Evolutionary conservation across 2,329 filamentous ascomycete genomes (phyloP), one percentile per base, ranked within the genome.

Genomic region (Monilinia vaccinii-corymbosi): DNA sequence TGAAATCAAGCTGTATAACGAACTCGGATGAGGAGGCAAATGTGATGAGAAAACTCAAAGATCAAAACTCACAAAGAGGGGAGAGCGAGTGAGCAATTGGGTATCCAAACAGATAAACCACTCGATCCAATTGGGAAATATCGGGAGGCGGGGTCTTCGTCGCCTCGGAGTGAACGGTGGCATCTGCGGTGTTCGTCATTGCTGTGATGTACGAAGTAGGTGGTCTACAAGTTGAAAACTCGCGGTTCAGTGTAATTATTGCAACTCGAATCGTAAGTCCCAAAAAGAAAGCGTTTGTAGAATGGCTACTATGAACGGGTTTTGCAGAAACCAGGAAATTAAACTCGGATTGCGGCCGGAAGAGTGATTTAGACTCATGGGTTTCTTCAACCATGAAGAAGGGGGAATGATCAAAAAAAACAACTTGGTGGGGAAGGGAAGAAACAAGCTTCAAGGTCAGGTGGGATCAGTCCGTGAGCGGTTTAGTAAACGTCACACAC

Each of bases 81-180:
- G 81, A 83, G 64, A 82, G 73, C 28, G 80, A 83, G 40, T 81
- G 77, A 6, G 78, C 69, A 63, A 84, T 75, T 62, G 82, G 82
- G 65, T 79, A 75, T 62, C 81, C 81, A 64, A 84, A 84, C 31
- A 84, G 77, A 67, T 81, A 83, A 56, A 53, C 57, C 28, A 69
- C 65, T n/a, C 52, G 53, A 32, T 68, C 67, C 21, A 67, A 63
- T 23, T 69, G 63, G 10, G 56, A 46, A 18, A 59, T 59, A 46
- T 59, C 60, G 45, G 32, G 61, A 65, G 58, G 64, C 62, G 65
- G 65, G 31, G 59, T 55, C 49, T 63, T 58, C 32, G 63, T 62
- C n/a, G 42, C 18, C 48, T 58, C 40, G 40, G 63, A 50, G 38
- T 52, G 32, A 44, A 32, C 40, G 42, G 38, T 52, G 57, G 56